These are phyloP conservation scores for Arthrobotrys entomopaga DNA, from an alignment of 2,329 filamentous ascomycete genomes.

Conservation along the genomic window DNA sequence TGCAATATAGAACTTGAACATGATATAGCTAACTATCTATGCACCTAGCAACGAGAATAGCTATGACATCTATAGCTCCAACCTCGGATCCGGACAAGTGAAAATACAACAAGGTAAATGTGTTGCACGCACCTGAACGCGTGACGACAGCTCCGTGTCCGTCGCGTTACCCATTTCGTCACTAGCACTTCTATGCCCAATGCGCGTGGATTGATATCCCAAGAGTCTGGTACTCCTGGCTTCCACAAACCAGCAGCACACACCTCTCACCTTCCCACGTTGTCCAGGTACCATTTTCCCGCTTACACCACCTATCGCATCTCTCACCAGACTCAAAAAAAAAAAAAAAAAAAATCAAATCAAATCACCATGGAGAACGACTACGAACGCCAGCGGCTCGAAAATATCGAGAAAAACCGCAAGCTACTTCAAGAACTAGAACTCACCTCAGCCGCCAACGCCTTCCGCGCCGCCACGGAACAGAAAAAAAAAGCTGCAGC, in stretches of 20 bases:
- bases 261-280: slow-evolving; percentile 1
- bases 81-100: too few species aligned
- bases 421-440: slow-evolving; percentile 60
- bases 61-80: too few species aligned
- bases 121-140: too few species aligned
- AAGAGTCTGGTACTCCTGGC: too few species aligned
- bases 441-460: slow-evolving; percentile 56
- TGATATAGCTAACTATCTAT: too few species aligned
- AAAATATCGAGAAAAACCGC: slow-evolving; percentile 60
- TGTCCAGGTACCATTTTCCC: slow-evolving; percentile 2
- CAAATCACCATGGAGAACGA: slow-evolving; percentile 56
- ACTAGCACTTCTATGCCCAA: too few species aligned
- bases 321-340: not conserved
- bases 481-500: slow-evolving; percentile 40
- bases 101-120: too few species aligned
- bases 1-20: too few species aligned
- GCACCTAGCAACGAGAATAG: too few species aligned
- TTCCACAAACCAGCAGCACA: not conserved
- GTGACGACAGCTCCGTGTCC: too few species aligned
- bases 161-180: too few species aligned
- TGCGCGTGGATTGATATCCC: slow-evolving; percentile 1
- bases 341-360: too few species aligned
- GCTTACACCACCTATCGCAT: not conserved
- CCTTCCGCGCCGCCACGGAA: slow-evolving; percentile 46
- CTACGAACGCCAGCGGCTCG: slow-evolving; percentile 59